These are phyloP conservation scores for Yarrowia deformans DNA, from an alignment of 805 yeast species.

Conservation along the genomic window DNA sequence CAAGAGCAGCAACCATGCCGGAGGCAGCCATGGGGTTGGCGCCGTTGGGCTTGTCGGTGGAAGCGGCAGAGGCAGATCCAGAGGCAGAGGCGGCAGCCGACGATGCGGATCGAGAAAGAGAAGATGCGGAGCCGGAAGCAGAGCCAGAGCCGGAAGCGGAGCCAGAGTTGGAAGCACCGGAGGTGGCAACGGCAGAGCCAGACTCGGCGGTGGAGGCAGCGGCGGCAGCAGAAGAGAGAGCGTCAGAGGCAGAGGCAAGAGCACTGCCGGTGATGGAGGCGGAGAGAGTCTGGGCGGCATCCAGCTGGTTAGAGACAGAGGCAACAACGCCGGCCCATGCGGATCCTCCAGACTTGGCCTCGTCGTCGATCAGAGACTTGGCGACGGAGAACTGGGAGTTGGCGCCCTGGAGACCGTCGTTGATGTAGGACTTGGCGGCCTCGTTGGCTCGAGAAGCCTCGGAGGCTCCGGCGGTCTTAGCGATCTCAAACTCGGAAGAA, in stretches of 20 bases:
- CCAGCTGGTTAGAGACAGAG: slow-evolving; percentile 30
- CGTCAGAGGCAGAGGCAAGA: slow-evolving; percentile 16
- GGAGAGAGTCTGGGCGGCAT: slow-evolving; percentile 15
- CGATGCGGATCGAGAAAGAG: slow-evolving; percentile 15
- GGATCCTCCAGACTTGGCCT: slow-evolving; percentile 36
- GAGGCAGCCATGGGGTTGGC: slow-evolving; percentile 27
- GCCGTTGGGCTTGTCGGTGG: slow-evolving; percentile 10
- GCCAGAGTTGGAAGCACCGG: slow-evolving; percentile 16
- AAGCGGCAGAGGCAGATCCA: slow-evolving; percentile 1
- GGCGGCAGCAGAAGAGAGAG: slow-evolving; percentile 20
- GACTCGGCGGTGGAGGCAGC: slow-evolving; percentile 32
- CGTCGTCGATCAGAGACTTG: slow-evolving; percentile 34
- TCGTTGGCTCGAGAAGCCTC: slow-evolving; percentile 28
- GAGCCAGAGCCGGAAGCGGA: slow-evolving; percentile 8
- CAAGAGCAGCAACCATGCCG: slow-evolving; percentile 30
- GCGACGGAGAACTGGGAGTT: slow-evolving; percentile 31
- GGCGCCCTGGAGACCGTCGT: slow-evolving; percentile 31
- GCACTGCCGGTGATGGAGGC: slow-evolving; percentile 19
- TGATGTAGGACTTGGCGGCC: slow-evolving; percentile 34
- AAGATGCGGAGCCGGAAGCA: slow-evolving; percentile 9
- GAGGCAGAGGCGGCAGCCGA: slow-evolving; percentile 24
- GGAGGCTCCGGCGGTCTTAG: slow-evolving; percentile 35
- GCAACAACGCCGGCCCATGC: slow-evolving; percentile 29
- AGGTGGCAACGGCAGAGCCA: slow-evolving; percentile 25
- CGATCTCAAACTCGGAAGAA: slow-evolving; percentile 27